phyloP scores from a whole-genome alignment of 2,329 filamentous ascomycete species.

The Scortechinia acanthostroma region DNA sequence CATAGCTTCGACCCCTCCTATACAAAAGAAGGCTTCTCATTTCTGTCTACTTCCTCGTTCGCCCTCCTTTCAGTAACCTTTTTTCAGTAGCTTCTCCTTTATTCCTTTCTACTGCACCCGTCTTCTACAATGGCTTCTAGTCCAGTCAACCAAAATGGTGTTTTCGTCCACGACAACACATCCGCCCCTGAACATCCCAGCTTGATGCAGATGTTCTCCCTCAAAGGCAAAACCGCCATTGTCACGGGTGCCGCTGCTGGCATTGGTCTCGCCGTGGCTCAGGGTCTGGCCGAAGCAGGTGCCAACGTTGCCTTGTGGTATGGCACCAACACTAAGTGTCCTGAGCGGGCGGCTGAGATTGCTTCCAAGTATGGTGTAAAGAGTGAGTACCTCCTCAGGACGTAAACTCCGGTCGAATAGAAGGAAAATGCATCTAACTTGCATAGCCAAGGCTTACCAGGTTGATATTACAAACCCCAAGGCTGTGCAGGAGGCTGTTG shows the following conservation, averaged over 20 bases:
- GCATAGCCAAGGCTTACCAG: conserved; percentile 1
- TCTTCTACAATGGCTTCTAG: neutral
- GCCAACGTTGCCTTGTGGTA: conserved; percentile 23
- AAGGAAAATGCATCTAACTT: no score
- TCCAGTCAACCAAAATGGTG: neutral
- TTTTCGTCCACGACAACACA: neutral
- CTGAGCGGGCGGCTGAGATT: conserved; percentile 4
- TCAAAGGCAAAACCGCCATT: conserved; percentile 33
- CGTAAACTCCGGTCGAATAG: neutral
- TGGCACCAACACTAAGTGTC: conserved; percentile 4
- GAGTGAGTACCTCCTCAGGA: neutral
- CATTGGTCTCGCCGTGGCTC: conserved; percentile 31
- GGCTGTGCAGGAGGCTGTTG: conserved; percentile 5
- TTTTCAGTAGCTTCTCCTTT: no score
- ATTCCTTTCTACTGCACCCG: no score
- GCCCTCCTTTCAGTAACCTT: no score
- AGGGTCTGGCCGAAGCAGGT: conserved; percentile 33
- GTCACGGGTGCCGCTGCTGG: conserved; percentile 36
- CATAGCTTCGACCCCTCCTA: no score
- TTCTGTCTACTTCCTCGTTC: no score
- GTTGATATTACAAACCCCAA: neutral
- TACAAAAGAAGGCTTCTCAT: no score
- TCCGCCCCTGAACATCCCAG: neutral
- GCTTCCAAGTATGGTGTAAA: neutral
- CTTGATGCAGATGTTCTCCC: conserved; percentile 21